Evolutionary conservation across 257 asterid genomes (phyloP), one percentile per base, ranked within the genome.

Genomic region (Solanum sparsipilum): DNA sequence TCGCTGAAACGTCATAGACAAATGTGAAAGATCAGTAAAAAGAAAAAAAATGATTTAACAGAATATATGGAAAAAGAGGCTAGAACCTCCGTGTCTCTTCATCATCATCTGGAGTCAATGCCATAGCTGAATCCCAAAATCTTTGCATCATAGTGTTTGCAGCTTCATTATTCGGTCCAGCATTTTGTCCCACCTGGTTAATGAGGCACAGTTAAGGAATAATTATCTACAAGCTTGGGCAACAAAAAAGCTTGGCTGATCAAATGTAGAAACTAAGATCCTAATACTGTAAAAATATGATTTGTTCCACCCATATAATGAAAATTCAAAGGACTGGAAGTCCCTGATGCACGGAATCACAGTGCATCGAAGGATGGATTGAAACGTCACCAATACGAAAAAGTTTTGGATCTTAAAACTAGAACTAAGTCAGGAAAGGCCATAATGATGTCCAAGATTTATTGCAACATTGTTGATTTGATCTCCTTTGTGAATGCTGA

Each of bases 91-190:
- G 91, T 11, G 93, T 93, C 63, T 97, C 99, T 18, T 97, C 99
- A 32, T 96, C 98, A 11, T 97, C 98, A 9, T 96, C 96, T 13
- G 95, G 98, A 88, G 91, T 87, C 88, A 94, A 91, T 35, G 96
- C 97, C 94, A 97, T 95, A 13, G 99, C 99, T 60, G 98, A 95
- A 92, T 97, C 99, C 99, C 99, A 97, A 88, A 97, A 96, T 38
- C 89, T 97, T 90, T 96, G 99, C 95, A 97, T 93, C 99, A 96
- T 91, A 79, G 91, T 88, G 89, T 89, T 95, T 85, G 99, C 91
- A 84, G 98, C 90, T 92, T 97, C 99, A 58, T 90, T 91, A 72
- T 84, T 92, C 21, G 84, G 92, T 89, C 98, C 99, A 85, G 94
- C 93, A 88, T 93, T 89, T 91, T 86, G 94, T 81, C 99, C 99